Evolutionary conservation across 1,284 basidiomycete species (phyloP).

Genomic region (Ustilago loliicola): DNA sequence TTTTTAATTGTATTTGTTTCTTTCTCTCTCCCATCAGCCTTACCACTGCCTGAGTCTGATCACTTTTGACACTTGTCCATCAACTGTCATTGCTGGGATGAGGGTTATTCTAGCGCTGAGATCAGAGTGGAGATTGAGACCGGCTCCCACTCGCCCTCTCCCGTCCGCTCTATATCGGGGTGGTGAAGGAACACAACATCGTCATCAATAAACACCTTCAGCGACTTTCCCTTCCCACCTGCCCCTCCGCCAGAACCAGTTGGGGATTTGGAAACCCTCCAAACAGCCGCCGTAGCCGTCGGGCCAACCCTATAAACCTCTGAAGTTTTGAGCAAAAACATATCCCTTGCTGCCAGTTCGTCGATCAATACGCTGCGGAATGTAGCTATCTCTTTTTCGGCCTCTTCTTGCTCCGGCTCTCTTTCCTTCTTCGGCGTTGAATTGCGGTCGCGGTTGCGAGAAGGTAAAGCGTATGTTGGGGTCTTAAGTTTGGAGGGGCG

Average conservation of each 20-base stretch:
- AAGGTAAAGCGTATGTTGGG: constrained; percentile 76
- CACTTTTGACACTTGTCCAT: neutral
- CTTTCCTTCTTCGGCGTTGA: neutral
- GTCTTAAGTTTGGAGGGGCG: constrained; percentile 70
- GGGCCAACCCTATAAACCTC: constrained; percentile 83
- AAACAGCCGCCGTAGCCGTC: constrained; percentile 85
- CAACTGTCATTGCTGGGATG: neutral
- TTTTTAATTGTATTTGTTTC: neutral
- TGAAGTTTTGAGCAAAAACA: constrained; percentile 88
- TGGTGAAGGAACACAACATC: constrained; percentile 74
- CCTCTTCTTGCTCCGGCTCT: neutral
- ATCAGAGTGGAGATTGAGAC: constrained; percentile 91
- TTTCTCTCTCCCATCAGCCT: neutral
- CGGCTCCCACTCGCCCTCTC: constrained; percentile 13
- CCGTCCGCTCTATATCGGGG: neutral
- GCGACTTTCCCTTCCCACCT: constrained; percentile 69
- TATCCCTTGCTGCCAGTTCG: constrained; percentile 82
- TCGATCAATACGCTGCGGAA: constrained; percentile 93
- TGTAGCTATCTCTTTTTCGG: constrained; percentile 71
- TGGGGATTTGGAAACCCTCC: constrained; percentile 11
- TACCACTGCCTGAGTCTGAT: neutral
- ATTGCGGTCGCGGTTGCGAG: neutral
- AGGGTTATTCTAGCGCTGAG: constrained; percentile 76
- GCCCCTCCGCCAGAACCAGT: neutral
- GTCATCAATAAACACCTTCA: constrained; percentile 81